Base-by-base conservation (phyloP, 495 filamentous ascomycete genomes). In the Penicillium argentinense region DNA sequence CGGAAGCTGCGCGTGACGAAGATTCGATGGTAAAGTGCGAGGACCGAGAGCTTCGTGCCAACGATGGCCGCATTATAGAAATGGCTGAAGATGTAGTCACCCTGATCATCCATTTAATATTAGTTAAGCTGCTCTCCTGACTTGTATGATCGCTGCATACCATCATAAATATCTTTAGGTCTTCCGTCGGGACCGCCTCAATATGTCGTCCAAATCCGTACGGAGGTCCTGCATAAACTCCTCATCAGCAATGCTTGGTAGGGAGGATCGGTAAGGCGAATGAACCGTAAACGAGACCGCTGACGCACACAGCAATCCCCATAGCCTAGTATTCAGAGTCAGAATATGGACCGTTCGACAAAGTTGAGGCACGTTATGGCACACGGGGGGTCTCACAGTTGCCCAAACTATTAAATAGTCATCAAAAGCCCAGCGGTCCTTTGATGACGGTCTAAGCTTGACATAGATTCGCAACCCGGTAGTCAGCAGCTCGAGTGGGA, bases 11-110 rank as follows among this genome's bases (percentile, higher is more conserved):
- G 39, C 3, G 49, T 47, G 36, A 45, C 63, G 43, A 73, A 71
- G 38, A 72, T 57, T 13, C 70, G 61, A 5, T 69, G 42, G 40
- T 73, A 73, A 1, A 73, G 67, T 5, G 64, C 53, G 8, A 73
- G 61, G 23, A 72, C 68, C 1, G 70, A 53, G 38, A 69, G 52
- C 38, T 66, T 67, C 8, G 62, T 66, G 11, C 61, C 56, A 19
- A 54, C 51, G 29, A 66, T 63, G 39, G 66, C 51, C 27, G 46
- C 42, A 41, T 67, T 54, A 49, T 69, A 69, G 22, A 61, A 43
- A 30, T 55, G 52, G 28, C 46, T 55, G 37, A 55, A 49, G 16
- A 55, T 30, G 28, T 55, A 55, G 29, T 55, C 41, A 23, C 46
- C 52, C 52, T 55, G 30, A 4, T 13, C n/a, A n/a, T n/a, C n/a